Percentiles rank a stretch among this genome's conserved stretches.
These are phyloP conservation scores for Bruguiera hainesii DNA, from an alignment of 441 rosid genomes.

Conservation along the genomic window DNA sequence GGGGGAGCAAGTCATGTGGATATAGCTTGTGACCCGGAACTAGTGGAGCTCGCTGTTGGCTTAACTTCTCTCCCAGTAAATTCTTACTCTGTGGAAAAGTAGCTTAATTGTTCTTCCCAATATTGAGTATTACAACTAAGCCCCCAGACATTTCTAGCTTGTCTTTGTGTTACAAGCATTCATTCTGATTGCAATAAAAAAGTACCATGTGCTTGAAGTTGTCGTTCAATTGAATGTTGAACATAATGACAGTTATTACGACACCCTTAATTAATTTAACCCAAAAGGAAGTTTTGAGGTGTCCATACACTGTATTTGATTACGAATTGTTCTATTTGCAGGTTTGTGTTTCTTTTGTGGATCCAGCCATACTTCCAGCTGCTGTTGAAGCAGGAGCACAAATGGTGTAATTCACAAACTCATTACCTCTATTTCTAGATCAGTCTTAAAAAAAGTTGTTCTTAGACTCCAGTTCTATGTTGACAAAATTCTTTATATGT, in stretches of 20 bases:
- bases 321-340: conserved; percentile 13
- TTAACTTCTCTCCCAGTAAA: conserved; percentile 60
- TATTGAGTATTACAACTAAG: too few relatives aligned
- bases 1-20: conserved; percentile 74
- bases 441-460: neutral
- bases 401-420: conserved; percentile 36
- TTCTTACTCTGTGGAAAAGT: conserved; percentile 1
- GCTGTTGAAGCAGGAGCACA: conserved; percentile 64
- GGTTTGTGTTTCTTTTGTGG: conserved; percentile 65
- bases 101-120: conserved; percentile 4
- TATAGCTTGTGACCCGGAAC: conserved; percentile 61
- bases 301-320: too few relatives aligned
- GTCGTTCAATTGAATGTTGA: neutral
- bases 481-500: neutral
- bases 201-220: neutral
- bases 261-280: too few relatives aligned
- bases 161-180: neutral
- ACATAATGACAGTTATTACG: too few relatives aligned
- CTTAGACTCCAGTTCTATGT: neutral
- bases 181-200: too few relatives aligned
- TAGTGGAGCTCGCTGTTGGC: conserved; percentile 51
- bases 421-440: neutral
- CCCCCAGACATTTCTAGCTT: neutral
- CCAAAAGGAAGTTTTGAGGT: too few relatives aligned
- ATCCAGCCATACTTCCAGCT: conserved; percentile 42